Conservation (phyloP, 1,139 yeast species). For the Suhomyces ambrosiae region DNA sequence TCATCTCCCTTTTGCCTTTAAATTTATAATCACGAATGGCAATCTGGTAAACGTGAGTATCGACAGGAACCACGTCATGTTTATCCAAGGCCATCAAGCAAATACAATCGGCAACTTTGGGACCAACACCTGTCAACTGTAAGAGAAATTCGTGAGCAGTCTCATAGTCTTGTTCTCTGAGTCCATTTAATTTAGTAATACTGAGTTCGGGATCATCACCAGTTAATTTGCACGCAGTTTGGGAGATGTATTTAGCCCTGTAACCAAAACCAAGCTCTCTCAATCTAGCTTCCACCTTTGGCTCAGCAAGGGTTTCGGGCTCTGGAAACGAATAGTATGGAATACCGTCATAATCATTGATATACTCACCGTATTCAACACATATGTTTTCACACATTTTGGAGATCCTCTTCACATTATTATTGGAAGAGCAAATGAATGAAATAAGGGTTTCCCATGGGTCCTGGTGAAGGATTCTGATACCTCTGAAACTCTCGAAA, state of each 20-base stretch:
- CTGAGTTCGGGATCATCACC: constrained; percentile 37
- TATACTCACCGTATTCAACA: constrained; percentile 63
- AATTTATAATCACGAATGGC: constrained; percentile 80
- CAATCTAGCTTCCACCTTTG: constrained; percentile 45
- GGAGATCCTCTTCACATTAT: constrained; percentile 90
- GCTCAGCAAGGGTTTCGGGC: constrained; percentile 49
- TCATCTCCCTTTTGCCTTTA: constrained; percentile 47
- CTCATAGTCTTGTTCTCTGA: constrained; percentile 51
- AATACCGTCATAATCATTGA: constrained; percentile 58
- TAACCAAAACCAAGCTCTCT: constrained; percentile 82
- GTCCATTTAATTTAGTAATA: constrained; percentile 30
- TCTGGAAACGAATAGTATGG: constrained; percentile 75
- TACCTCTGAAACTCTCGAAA: constrained; percentile 59
- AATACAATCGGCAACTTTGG: constrained; percentile 93
- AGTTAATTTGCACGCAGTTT: constrained; percentile 60
- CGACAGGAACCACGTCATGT: constrained; percentile 90
- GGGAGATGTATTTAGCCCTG: constrained; percentile 83
- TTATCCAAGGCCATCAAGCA: constrained; percentile 90
- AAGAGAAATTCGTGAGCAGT: constrained; percentile 67
- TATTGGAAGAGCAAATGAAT: constrained; percentile 94
- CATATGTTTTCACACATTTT: constrained; percentile 89
- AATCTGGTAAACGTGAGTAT: constrained; percentile 93
- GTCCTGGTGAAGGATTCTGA: constrained; percentile 83
- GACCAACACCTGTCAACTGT: constrained; percentile 87
- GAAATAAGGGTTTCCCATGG: constrained; percentile 95